Conservation (phyloP, 108 stramenopile species). For the Cylindrotheca closterium region DNA sequence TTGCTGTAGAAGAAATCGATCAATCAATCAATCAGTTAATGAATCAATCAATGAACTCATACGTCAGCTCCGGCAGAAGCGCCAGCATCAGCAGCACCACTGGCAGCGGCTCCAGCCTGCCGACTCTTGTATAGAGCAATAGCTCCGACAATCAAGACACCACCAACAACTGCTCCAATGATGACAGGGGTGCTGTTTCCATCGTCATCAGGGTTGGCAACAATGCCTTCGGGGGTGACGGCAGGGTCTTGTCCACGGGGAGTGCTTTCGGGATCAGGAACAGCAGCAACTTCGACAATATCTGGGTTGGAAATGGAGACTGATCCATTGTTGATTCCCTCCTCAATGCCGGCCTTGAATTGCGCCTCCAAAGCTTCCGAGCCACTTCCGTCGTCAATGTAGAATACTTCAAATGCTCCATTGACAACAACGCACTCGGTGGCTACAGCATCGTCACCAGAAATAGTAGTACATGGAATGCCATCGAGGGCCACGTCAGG, state of each 20-base stretch:
- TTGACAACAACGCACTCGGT: not conserved
- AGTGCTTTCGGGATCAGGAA: not conserved
- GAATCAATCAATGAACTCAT: no score
- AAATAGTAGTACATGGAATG: not conserved
- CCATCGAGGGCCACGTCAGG: not conserved
- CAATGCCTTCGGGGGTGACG: not conserved
- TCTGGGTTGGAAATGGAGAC: not conserved
- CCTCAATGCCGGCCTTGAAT: slow-evolving; percentile 3
- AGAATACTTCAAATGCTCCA: slow-evolving; percentile 13
- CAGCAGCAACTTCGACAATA: slow-evolving; percentile 11
- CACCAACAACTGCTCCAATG: slow-evolving; percentile 19
- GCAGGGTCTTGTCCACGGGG: not conserved
- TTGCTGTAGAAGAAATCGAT: no score
- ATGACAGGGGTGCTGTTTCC: slow-evolving; percentile 8
- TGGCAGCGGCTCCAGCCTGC: slow-evolving; percentile 1
- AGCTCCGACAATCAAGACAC: slow-evolving; percentile 9
- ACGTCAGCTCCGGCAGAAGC: no score
- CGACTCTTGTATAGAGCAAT: slow-evolving; percentile 15
- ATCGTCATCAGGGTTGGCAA: not conserved
- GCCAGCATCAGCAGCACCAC: no score
- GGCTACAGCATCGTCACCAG: not conserved
- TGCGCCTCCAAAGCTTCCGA: not conserved
- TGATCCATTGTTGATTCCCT: slow-evolving; percentile 11
- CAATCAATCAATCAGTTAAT: no score
- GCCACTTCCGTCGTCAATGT: not conserved